These are phyloP conservation scores for Chenopodium suecicum DNA, from an alignment of 148 eudicot genomes.

Conservation along the genomic window DNA sequence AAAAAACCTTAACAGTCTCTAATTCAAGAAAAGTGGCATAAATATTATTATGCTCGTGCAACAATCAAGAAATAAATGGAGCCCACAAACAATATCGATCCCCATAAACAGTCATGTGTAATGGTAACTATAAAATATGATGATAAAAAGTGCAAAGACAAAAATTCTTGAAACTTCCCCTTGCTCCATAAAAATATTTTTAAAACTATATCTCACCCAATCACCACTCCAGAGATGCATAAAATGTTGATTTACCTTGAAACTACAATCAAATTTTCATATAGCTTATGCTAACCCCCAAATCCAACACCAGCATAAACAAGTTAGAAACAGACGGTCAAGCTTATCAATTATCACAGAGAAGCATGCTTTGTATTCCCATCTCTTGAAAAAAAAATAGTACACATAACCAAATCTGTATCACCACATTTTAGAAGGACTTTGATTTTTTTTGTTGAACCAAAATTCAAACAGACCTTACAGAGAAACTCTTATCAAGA, in stretches of 20 bases:
- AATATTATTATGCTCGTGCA: not conserved
- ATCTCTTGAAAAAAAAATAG: not conserved
- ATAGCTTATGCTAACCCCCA: not conserved
- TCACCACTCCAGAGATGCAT: not conserved
- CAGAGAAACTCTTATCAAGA: not conserved
- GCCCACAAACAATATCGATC: not conserved
- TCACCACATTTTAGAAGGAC: not conserved
- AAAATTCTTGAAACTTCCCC: not conserved
- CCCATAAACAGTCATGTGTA: too few species aligned
- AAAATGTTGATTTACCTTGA: not conserved
- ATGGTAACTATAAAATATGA: not conserved
- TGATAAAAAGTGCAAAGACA: not conserved
- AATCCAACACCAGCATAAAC: not conserved
- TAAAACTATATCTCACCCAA: not conserved
- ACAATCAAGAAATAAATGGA: not conserved
- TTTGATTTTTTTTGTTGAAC: not conserved
- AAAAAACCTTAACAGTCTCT: not conserved
- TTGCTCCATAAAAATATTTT: not conserved
- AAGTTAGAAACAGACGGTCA: too few species aligned
- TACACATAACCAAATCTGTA: not conserved
- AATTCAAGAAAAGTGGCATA: not conserved
- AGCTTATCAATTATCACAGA: not conserved
- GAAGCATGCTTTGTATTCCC: not conserved
- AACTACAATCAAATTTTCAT: not conserved
- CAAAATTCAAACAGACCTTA: not conserved